A percentile compares a stretch with the other conserved stretches of the same genome.
Conservation (phyloP, 1,284 basidiomycete species). For the Pseudozyma sp. region DNA sequence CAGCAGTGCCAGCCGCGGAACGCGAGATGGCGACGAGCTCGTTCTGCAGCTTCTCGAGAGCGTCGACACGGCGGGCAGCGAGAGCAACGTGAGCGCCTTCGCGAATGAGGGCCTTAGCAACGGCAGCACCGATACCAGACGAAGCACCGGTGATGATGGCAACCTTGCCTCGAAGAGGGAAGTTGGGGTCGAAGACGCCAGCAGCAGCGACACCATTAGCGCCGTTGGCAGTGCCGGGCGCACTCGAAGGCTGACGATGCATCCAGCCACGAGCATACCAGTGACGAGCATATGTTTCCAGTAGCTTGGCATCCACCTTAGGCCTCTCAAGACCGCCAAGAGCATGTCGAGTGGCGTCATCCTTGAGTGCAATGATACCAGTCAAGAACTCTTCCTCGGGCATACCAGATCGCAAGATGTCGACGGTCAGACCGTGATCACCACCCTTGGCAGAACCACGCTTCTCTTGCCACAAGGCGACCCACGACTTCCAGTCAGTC, state of each 20-base stretch:
- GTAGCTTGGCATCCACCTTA: slow-evolving; percentile 56
- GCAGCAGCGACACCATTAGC: slow-evolving; percentile 20
- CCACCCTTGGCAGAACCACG: slow-evolving; percentile 45
- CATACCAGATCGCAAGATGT: slow-evolving; percentile 65
- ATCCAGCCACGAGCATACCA: slow-evolving; percentile 68
- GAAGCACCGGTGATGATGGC: slow-evolving; percentile 70
- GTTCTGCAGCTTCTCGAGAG: slow-evolving; percentile 34
- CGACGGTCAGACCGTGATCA: slow-evolving; percentile 59
- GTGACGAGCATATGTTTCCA: slow-evolving; percentile 64
- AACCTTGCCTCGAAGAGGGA: slow-evolving; percentile 62
- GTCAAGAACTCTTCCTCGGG: slow-evolving; percentile 58
- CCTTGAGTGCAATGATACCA: slow-evolving; percentile 61
- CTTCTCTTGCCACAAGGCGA: slow-evolving; percentile 61
- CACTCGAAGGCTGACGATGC: slow-evolving; percentile 38
- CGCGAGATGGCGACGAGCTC: slow-evolving; percentile 22
- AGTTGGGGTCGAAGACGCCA: slow-evolving; percentile 35
- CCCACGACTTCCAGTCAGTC: slow-evolving; percentile 65
- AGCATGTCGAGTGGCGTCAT: slow-evolving; percentile 58
- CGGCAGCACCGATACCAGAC: slow-evolving; percentile 69
- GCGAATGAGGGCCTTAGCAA: slow-evolving; percentile 52
- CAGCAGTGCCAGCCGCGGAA: neutral
- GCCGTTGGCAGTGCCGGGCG: slow-evolving; percentile 30
- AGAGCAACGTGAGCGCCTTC: slow-evolving; percentile 55
- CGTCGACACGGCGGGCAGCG: slow-evolving; percentile 47
- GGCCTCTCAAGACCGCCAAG: slow-evolving; percentile 53